Conservation (phyloP, 176 grass and related monocot species). For the Lolium rigidum region DNA sequence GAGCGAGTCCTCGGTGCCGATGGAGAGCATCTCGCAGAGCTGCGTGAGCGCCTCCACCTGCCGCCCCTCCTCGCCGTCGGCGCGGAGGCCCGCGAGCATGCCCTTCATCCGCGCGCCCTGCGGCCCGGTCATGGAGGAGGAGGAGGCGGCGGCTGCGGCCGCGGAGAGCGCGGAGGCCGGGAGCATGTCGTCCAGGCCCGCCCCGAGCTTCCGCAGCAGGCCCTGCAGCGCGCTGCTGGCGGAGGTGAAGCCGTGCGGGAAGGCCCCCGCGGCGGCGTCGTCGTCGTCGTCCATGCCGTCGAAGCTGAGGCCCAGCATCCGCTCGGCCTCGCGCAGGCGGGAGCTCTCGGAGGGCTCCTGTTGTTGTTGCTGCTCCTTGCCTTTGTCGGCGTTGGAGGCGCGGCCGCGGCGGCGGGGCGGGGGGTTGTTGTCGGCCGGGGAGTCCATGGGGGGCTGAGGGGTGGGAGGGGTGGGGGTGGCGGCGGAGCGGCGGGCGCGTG, state of each 20-base stretch:
- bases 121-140: constrained; percentile 42
- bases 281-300: constrained; percentile 68
- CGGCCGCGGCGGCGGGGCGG: constrained; percentile 55
- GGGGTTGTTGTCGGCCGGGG: constrained; percentile 49
- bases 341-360: constrained; percentile 54
- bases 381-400: constrained; percentile 57
- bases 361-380: constrained; percentile 73
- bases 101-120: constrained; percentile 71
- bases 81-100: constrained; percentile 62
- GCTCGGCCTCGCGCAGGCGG: constrained; percentile 63
- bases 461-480: constrained; percentile 2
- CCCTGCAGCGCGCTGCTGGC: constrained; percentile 85
- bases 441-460: constrained; percentile 61
- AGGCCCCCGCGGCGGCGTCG: constrained; percentile 52
- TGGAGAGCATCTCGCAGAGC: constrained; percentile 86
- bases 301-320: constrained; percentile 67
- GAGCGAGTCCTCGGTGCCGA: constrained; percentile 80
- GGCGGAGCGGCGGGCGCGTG: constrained; percentile 42
- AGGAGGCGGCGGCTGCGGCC: constrained; percentile 40
- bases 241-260: constrained; percentile 73
- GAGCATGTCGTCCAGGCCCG: constrained; percentile 78
- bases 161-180: constrained; percentile 59
- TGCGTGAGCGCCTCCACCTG: constrained; percentile 78
- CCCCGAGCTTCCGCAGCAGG: constrained; percentile 77
- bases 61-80: constrained; percentile 74